Evolutionary conservation across 139 green algal genomes (phyloP).

Genomic region (Micractinium conductrix): DNA sequence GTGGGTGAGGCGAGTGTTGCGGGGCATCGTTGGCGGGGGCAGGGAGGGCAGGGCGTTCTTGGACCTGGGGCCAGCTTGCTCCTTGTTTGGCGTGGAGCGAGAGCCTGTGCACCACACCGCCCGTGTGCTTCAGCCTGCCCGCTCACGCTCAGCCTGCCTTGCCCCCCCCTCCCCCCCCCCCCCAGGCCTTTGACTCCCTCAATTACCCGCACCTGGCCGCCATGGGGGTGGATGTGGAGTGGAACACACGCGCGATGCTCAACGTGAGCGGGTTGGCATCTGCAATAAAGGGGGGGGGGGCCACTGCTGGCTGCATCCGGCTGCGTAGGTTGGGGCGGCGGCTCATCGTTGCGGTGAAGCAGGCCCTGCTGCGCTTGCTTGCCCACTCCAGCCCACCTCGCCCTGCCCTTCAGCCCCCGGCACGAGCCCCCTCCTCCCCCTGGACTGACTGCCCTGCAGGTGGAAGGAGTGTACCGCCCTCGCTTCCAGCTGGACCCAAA

Average conservation of each 20-base stretch:
- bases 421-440: background rate
- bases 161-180: background rate
- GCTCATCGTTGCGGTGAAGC: too few species aligned
- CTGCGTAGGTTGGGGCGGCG: too few species aligned
- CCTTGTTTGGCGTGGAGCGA: too few species aligned
- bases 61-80: background rate
- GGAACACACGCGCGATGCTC: slow-evolving; percentile 59
- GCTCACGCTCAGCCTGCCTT: too few species aligned
- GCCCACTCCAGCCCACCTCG: too few species aligned
- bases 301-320: too few species aligned
- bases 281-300: too few species aligned
- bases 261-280: slow-evolving; percentile 9
- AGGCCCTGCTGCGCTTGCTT: background rate
- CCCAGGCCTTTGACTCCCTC: slow-evolving; percentile 70
- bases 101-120: too few species aligned
- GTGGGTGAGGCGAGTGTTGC: background rate
- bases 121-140: background rate
- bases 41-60: background rate
- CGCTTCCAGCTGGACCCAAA: slow-evolving; percentile 78
- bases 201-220: slow-evolving; percentile 80
- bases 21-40: background rate
- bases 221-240: slow-evolving; percentile 84
- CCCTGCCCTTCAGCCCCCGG: too few species aligned
- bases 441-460: slow-evolving; percentile 5
- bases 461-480: slow-evolving; percentile 76